These are phyloP conservation scores for Solanum chilense DNA, from an alignment of 257 asterid species.

Conservation along the genomic window DNA sequence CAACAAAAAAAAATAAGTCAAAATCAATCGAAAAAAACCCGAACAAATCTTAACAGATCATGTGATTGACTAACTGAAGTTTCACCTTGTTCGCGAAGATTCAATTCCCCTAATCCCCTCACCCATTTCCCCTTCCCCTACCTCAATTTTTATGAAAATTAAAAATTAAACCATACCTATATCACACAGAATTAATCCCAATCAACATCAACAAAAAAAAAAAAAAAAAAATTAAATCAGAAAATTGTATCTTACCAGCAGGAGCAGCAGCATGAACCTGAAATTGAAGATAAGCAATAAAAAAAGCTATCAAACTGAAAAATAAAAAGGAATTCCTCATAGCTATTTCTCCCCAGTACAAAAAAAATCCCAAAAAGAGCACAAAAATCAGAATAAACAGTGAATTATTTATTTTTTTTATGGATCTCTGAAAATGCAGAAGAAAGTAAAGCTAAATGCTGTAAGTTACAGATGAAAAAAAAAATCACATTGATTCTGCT, in stretches of 20 bases:
- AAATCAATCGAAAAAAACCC: background rate
- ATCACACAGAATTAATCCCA: background rate
- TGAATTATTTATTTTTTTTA: background rate
- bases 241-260: constrained; percentile 40
- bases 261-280: constrained; percentile 85
- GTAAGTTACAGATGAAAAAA: background rate
- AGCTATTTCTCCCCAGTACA: background rate
- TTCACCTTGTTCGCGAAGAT: background rate
- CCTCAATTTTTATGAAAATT: background rate
- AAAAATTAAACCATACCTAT: background rate
- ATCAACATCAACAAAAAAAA: background rate
- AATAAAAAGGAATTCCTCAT: constrained; percentile 40
- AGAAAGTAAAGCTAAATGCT: background rate
- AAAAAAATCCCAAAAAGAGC: background rate
- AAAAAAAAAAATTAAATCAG: background rate
- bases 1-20: background rate
- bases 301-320: constrained; percentile 26
- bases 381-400: constrained; percentile 21
- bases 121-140: background rate
- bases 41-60: background rate
- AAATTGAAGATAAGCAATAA: constrained; percentile 34
- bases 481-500: background rate
- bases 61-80: background rate
- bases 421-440: background rate
- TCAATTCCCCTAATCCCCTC: background rate